phyloP scores from a whole-genome alignment of 108 stramenopile genomes.

The Hondaea fermentalgiana region DNA sequence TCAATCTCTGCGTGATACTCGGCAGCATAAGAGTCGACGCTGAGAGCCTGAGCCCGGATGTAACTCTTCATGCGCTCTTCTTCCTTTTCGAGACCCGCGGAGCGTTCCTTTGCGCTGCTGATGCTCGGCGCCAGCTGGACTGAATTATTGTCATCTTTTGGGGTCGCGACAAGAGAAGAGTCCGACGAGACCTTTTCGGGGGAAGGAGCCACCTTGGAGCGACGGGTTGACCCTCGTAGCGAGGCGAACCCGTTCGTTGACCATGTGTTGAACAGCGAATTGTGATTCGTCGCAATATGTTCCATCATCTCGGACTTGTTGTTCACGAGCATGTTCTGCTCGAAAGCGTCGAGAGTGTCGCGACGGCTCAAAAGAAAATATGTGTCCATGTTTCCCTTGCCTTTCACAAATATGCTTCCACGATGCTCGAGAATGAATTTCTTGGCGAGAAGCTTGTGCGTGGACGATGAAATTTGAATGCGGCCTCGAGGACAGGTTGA shows the following conservation, averaged over 20 bases:
- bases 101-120: not conserved
- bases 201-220: not conserved
- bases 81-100: not conserved
- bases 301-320: not conserved
- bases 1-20: too few relatives aligned
- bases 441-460: slow-evolving; percentile 7
- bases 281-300: not conserved
- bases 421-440: slow-evolving; percentile 18
- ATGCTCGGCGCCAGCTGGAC: not conserved
- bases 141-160: not conserved
- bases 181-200: not conserved
- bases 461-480: slow-evolving; percentile 21
- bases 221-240: not conserved
- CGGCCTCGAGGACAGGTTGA: not conserved
- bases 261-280: not conserved
- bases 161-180: not conserved
- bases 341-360: not conserved
- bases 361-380: slow-evolving; percentile 21
- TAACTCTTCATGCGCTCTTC: not conserved
- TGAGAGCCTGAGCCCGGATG: not conserved
- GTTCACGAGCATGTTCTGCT: not conserved
- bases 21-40: not conserved
- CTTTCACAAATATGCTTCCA: slow-evolving; percentile 31
- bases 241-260: not conserved
- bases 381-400: slow-evolving; percentile 38